Base-by-base conservation (phyloP, 1,284 basidiomycete species). In the Mycosarcoma mackinlayi region DNA sequence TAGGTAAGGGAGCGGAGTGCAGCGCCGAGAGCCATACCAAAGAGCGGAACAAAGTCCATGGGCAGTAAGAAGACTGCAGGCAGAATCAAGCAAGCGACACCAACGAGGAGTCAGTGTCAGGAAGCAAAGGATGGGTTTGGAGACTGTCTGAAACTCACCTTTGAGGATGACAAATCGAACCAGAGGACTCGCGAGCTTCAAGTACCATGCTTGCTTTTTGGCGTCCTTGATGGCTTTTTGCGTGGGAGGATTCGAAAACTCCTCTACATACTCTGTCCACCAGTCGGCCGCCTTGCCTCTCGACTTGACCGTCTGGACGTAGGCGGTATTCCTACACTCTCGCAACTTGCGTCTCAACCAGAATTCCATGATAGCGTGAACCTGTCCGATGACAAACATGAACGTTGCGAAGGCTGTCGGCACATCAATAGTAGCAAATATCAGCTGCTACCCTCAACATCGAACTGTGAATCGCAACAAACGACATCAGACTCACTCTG, bases 211-310 rank as follows among this genome's bases (percentile, higher is more conserved):
- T 24, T 75, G 69, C 54, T 76, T 80, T 42, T 77, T 71, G 5
- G 64, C 60, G 10, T 70, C 53, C 45, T 76, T 76, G 44, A 67
- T 56, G 11, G 76, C 76, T 38, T 77, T 77, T 30, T 73, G 38
- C 1, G 57, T 65, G 0, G 79, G 80, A 4, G 80, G 81, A 16
- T 80, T 73, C 23, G 50, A 33, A 50, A 72, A 82, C 53, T 82
- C 81, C 37, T 82, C 81, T 14, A 54, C 56, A 39, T 81, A 82
- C 35, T 77, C 75, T 33, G 70, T 74, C 81, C 81, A 82, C 71
- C 77, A 82, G 23, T 77, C 73, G 1, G 73, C 57, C 0, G 60
- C 42, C 47, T 82, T 81, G 9, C 81, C 81, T 10, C 81, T 59
- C 16, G 69, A 74, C 4, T 33, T 60, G 14, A 81, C 79, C 3